Evolutionary conservation across 2,329 filamentous ascomycete genomes (phyloP), one percentile per base, ranked within the genome.

Genomic region (Clarireedia paspali): DNA sequence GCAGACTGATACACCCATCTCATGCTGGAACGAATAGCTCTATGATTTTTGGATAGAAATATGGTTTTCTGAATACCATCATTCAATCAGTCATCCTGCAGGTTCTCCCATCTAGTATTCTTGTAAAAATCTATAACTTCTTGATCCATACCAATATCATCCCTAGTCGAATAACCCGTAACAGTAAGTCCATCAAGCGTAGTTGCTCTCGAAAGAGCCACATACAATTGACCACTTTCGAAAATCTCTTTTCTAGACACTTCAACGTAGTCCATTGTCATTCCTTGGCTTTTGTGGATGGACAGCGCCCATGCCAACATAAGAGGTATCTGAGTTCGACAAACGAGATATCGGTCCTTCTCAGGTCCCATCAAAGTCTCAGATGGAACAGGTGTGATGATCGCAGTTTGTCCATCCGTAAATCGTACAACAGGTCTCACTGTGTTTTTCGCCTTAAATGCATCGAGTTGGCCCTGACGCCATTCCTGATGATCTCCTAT

Each of bases 211-310:
- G 64, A 66, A 14, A 68, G 36, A 1, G 60, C 66, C 26, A 66
- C 65, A 53, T 68, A 68, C 4, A 66, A 36, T 39, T 67, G 63
- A 0, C 65, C 66, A 1, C 52, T 44, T 30, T 67, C 65, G 47
- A 68, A 68, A 6, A 67, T 61, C 53, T 65, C 55, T 1, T 57
- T 50, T 4, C 58, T 59, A 1, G 62, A 64, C 2, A 67, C 65
- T 46, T 66, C 62, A 2, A 67, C 62, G 50, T 59, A 56, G 4
- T 66, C 52, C 5, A 68, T 48, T 0, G 91, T 96, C 71, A 96
- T 91, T 1, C 91, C 91, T 68, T 96, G 91, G 0, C 92, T 91
- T 72, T 97, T 97, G 76, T 99, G 94, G 56, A 99, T 97, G 1
- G 90, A 95, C 34, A 97, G 73, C 1, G 94, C 92, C 94, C 94